A percentile compares a stretch with the other conserved stretches of the same genome.
These are phyloP conservation scores for Ascomycota sp. DNA, from an alignment of 2,329 filamentous ascomycete species.

Conservation along the genomic window DNA sequence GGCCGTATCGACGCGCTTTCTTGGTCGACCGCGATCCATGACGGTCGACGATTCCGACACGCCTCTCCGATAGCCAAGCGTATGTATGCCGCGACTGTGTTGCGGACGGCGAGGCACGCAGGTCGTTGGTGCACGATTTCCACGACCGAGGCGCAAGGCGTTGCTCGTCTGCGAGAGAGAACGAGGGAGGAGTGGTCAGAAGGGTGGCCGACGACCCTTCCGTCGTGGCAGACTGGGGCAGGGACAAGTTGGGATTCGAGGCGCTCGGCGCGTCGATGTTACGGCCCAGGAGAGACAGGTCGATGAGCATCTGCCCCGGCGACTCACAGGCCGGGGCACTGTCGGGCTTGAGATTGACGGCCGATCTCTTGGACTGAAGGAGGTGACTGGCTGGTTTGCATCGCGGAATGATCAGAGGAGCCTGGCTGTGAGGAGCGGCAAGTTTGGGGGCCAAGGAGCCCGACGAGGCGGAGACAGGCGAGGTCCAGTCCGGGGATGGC, in stretches of 20 bases:
- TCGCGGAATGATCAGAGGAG: slow-evolving; percentile 35
- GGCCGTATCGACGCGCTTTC: slow-evolving; percentile 27
- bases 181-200: slow-evolving; percentile 28
- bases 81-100: too few relatives aligned
- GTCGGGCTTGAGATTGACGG: slow-evolving; percentile 24
- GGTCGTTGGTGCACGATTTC: slow-evolving; percentile 10
- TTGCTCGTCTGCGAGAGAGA: slow-evolving; percentile 19
- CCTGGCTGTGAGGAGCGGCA: slow-evolving; percentile 28
- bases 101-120: neutral
- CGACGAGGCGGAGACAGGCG: slow-evolving; percentile 2
- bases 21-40: slow-evolving; percentile 40
- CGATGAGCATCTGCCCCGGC: slow-evolving; percentile 20
- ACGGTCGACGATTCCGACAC: slow-evolving; percentile 37
- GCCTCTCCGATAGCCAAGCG: slow-evolving; percentile 25
- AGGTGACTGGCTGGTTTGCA: slow-evolving; percentile 3
- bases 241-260: slow-evolving; percentile 17
- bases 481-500: slow-evolving; percentile 7
- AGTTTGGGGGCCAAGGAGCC: neutral
- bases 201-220: slow-evolving; percentile 16
- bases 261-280: slow-evolving; percentile 17
- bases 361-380: slow-evolving; percentile 16
- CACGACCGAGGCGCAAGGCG: slow-evolving; percentile 23
- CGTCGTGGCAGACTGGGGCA: slow-evolving; percentile 23
- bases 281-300: slow-evolving; percentile 25
- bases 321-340: slow-evolving; percentile 20